phyloP scores from a whole-genome alignment of 345 rosid genomes.

The Acer campestre region DNA sequence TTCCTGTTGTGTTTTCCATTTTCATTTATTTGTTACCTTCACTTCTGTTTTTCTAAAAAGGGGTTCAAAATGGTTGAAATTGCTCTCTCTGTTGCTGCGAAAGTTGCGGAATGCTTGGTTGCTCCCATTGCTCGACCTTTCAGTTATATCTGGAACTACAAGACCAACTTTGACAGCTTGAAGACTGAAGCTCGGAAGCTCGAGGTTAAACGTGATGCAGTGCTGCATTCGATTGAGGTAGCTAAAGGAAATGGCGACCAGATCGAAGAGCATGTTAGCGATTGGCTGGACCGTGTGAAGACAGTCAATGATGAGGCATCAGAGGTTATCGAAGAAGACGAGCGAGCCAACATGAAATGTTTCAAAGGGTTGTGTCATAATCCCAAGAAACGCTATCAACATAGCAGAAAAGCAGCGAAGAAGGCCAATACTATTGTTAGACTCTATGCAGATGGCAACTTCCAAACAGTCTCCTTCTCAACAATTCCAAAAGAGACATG shows the following conservation, averaged over 20 bases:
- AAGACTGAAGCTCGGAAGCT: too few relatives aligned
- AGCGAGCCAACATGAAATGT: not conserved
- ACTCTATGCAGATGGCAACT: not conserved
- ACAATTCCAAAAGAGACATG: not conserved
- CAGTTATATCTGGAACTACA: too few relatives aligned
- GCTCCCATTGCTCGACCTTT: too few relatives aligned
- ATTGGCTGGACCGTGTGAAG: not conserved
- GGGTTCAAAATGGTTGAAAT: too few relatives aligned
- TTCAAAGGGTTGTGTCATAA: constrained; percentile 14
- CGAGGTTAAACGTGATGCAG: too few relatives aligned
- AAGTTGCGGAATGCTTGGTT: too few relatives aligned
- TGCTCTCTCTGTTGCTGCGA: too few relatives aligned
- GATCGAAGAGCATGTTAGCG: not conserved
- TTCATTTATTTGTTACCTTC: too few relatives aligned
- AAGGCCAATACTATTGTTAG: not conserved
- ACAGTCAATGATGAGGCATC: not conserved
- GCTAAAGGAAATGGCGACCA: too few relatives aligned
- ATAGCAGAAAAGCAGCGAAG: constrained; percentile 16
- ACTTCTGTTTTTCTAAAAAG: too few relatives aligned
- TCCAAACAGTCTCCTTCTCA: not conserved
- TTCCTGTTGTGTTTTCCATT: too few relatives aligned
- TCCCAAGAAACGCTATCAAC: not conserved
- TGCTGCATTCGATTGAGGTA: not conserved
- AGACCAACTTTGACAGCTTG: too few relatives aligned
- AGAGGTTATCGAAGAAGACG: not conserved